Base-by-base conservation (phyloP, 805 yeast species). In the Saccharomycodes ludwigii region DNA sequence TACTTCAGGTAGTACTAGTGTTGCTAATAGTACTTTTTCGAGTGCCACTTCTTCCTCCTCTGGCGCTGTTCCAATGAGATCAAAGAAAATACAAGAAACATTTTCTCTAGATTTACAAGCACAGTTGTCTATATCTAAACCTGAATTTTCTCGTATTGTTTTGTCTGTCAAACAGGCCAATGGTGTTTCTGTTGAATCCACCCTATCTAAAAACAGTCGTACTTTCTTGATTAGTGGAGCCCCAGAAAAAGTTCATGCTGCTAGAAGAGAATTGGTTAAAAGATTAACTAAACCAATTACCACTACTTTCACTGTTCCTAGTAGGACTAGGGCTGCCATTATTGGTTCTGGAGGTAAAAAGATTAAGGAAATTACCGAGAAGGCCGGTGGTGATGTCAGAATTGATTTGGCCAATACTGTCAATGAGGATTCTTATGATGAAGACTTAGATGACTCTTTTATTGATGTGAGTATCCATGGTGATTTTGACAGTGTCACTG, bases 261-360 rank as follows among this genome's bases (percentile, higher is more conserved):
- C 93, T 35, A 78, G 76, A 54, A 69, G 83, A 40, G 81, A 79
- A 40, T 66, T 88, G 35, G 67, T 81, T 38, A 76, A 73, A 48
- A 77, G 72, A 43, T 66, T 88, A 50, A 76, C 93, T 23, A 78
- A 76, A 52, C 93, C 93, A 33, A 71, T 78, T 35, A 59, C 58
- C 5, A 58, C 71, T 29, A 56, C 63, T 19, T 70, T 86, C 49
- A 52, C 65, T 19, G 71, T 86, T 32, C 96, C 97, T 20, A 70
- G 86, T 10, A 71, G 70, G 42, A 66, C 82, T 36, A 71, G 91
- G 56, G 68, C 93, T 6, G 68, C 71, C 30, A 71, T 86, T 36
- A 86, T 86, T 57, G 97, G 97, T 37, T 68, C 86, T 27, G 81
- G 77, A 52, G 97, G 97, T 52, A 70, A 67, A 44, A 77, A 66